Conservation (phyloP, 495 filamentous ascomycete genomes). For the Achaetomiella virescens region DNA sequence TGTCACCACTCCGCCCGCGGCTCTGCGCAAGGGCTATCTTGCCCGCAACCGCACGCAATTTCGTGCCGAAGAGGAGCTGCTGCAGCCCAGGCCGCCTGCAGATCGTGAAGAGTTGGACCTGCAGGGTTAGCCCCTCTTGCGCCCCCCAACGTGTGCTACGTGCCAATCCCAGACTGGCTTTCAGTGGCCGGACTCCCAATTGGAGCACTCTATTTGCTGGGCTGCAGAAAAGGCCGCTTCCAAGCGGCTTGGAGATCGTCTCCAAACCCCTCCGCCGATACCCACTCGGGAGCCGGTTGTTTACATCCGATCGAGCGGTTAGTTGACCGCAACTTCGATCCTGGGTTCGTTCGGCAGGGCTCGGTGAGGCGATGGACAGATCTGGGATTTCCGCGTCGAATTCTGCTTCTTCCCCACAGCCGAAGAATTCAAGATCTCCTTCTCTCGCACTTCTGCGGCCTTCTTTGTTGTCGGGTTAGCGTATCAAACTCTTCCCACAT, state of each 20-base stretch:
- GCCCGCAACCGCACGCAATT: background rate
- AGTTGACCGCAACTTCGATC: conserved; percentile 18
- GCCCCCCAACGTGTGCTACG: background rate
- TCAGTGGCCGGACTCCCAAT: background rate
- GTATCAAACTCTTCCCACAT: background rate
- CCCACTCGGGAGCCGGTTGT: conserved; percentile 12
- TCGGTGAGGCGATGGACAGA: conserved; percentile 12
- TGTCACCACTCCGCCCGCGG: background rate
- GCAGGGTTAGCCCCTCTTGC: background rate
- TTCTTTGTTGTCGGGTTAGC: conserved; percentile 1
- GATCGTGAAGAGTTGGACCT: conserved; percentile 6
- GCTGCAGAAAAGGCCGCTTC: conserved; percentile 2
- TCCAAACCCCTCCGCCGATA: conserved; percentile 1
- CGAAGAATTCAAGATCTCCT: conserved; percentile 18
- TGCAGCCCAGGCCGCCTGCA: conserved; percentile 8
- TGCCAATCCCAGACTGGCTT: conserved; percentile 15
- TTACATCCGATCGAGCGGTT: conserved; percentile 10
- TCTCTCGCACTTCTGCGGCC: conserved; percentile 10
- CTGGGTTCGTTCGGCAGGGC: background rate
- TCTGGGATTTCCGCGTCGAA: conserved; percentile 4
- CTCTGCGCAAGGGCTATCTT: background rate
- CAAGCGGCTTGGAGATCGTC: background rate
- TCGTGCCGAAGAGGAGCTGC: background rate
- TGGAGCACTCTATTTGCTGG: conserved; percentile 11
- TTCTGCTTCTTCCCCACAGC: background rate